A percentile compares a stretch with the other conserved stretches of the same genome.
phyloP scores from a whole-genome alignment of 768 basidiomycete species.

The Lentinula aciculospora region DNA sequence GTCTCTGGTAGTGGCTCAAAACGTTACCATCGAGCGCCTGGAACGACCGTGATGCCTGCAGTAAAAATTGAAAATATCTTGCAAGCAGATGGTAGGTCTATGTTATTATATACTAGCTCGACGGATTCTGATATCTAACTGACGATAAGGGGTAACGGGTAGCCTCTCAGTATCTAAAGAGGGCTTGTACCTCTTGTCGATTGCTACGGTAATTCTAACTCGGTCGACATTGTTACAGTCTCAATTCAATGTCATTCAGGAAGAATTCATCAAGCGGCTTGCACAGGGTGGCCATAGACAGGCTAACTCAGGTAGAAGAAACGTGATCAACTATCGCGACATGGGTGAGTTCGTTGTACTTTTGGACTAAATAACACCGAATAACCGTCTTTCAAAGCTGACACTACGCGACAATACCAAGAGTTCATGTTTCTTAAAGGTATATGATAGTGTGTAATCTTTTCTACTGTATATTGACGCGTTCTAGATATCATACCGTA shows the following conservation, averaged over 20 bases:
- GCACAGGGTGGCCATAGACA: slow-evolving; percentile 63
- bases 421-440: slow-evolving; percentile 74
- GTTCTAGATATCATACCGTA: slow-evolving; percentile 59
- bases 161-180: slow-evolving; percentile 70
- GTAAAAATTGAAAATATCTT: slow-evolving; percentile 70
- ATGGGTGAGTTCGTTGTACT: slow-evolving; percentile 47
- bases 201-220: slow-evolving; percentile 59
- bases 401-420: slow-evolving; percentile 53
- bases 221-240: slow-evolving; percentile 11
- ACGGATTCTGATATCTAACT: slow-evolving; percentile 1
- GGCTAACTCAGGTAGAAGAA: slow-evolving; percentile 54
- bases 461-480: slow-evolving; percentile 3
- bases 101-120: not conserved
- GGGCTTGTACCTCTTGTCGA: slow-evolving; percentile 65
- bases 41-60: slow-evolving; percentile 63
- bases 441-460: slow-evolving; percentile 12
- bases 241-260: slow-evolving; percentile 36
- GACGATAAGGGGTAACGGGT: slow-evolving; percentile 38
- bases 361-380: slow-evolving; percentile 9
- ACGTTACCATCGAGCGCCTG: slow-evolving; percentile 38
- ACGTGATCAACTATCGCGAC: slow-evolving; percentile 61
- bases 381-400: slow-evolving; percentile 31
- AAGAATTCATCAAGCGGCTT: slow-evolving; percentile 80
- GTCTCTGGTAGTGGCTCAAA: slow-evolving; percentile 18
- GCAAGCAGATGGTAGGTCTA: slow-evolving; percentile 62